Evolutionary conservation across 441 rosid genomes (phyloP).

Genomic region (Populus hybrid): DNA sequence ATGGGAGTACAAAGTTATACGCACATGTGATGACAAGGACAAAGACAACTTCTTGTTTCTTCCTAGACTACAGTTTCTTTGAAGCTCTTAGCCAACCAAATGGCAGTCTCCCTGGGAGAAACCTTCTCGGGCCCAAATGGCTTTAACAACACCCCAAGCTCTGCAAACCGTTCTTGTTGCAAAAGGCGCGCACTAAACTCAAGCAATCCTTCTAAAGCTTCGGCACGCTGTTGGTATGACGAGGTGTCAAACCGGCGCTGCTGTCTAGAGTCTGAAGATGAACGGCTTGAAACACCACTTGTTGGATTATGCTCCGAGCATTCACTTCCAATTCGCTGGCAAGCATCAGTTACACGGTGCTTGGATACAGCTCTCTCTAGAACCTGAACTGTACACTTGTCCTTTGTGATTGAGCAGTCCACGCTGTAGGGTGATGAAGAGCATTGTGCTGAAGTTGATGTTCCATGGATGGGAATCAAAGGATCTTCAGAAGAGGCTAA

Average conservation of each 20-base stretch:
- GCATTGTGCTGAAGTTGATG: conserved; percentile 47
- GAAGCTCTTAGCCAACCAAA: conserved; percentile 96
- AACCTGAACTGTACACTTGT: conserved; percentile 75
- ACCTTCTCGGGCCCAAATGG: conserved; percentile 96
- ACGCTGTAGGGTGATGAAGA: conserved; percentile 43
- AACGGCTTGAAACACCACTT: conserved; percentile 62
- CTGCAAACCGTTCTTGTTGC: conserved; percentile 76
- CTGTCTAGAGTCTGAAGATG: conserved; percentile 54
- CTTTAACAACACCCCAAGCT: conserved; percentile 77
- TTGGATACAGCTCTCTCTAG: conserved; percentile 35
- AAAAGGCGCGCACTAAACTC: conserved; percentile 89
- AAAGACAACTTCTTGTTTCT: conserved; percentile 21
- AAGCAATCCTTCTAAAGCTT: conserved; percentile 94
- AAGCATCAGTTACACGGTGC: conserved; percentile 12
- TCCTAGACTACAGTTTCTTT: conserved; percentile 47
- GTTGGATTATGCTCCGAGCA: conserved; percentile 59
- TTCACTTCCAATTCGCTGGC: conserved; percentile 33
- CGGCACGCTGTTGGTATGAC: conserved; percentile 83
- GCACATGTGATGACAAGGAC: conserved; percentile 14
- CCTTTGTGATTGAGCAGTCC: conserved; percentile 70
- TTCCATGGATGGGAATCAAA: conserved; percentile 45
- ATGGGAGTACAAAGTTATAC: not conserved
- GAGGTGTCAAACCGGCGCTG: conserved; percentile 66
- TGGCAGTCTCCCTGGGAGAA: conserved; percentile 94
- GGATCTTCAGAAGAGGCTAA: conserved; percentile 62